A percentile compares a stretch with the other conserved stretches of the same genome.
Conservation (phyloP, 176 grass and related monocot species). For the Thinopyrum elongatum region DNA sequence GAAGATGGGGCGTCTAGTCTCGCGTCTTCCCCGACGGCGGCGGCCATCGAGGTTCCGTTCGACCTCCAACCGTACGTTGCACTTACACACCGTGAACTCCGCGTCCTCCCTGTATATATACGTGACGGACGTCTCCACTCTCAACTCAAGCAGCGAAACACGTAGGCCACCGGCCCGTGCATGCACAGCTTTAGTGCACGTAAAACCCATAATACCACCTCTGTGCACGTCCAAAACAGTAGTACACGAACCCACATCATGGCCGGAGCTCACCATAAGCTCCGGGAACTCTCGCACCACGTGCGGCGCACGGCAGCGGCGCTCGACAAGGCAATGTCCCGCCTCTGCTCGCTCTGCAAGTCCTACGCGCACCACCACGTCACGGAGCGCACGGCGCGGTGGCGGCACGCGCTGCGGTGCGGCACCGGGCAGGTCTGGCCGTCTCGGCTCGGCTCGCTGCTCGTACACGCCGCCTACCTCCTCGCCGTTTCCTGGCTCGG, state of each 20-base stretch:
- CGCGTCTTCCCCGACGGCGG: no score
- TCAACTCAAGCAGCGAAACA: neutral
- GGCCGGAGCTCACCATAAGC: slow-evolving; percentile 6
- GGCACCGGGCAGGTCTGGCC: neutral
- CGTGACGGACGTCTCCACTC: no score
- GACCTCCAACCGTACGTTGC: no score
- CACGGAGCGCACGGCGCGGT: slow-evolving; percentile 22
- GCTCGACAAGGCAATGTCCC: neutral
- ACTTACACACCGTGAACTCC: no score
- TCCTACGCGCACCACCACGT: slow-evolving; percentile 31
- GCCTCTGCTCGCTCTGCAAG: slow-evolving; percentile 5
- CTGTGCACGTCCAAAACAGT: neutral
- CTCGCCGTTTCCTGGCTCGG: slow-evolving; percentile 24
- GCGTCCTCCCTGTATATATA: no score
- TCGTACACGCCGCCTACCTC: slow-evolving; percentile 42
- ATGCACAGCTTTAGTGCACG: neutral
- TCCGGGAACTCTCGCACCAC: neutral
- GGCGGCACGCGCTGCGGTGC: slow-evolving; percentile 22
- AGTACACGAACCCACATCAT: neutral
- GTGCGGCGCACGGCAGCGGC: neutral
- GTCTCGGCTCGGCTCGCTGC: neutral
- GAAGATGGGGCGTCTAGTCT: no score
- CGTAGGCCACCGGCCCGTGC: neutral
- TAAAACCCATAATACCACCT: neutral
- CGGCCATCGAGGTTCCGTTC: no score